phyloP scores from a whole-genome alignment of 2,329 filamentous ascomycete genomes.

The Xylaria sp. region DNA sequence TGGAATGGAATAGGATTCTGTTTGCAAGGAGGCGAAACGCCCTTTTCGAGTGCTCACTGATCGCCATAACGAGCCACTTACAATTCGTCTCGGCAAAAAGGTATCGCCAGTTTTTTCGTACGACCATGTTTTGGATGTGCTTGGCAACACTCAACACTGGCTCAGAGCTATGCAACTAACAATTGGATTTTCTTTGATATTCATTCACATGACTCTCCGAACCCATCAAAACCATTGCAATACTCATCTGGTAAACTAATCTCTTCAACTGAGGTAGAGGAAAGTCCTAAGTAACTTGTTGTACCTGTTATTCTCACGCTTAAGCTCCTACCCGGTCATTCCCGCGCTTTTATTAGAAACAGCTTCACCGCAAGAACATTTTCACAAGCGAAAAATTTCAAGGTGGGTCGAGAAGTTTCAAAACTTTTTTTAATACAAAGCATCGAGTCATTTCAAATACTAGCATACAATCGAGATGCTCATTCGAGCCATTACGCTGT shows the following conservation, averaged over 20 bases:
- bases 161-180: slow-evolving; percentile 16
- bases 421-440: slow-evolving; percentile 10
- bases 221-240: slow-evolving; percentile 5
- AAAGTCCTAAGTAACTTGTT: slow-evolving; percentile 18
- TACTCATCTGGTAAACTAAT: background rate
- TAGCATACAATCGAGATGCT: slow-evolving; percentile 1
- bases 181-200: background rate
- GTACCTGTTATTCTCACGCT: slow-evolving; percentile 6
- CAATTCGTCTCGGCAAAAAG: slow-evolving; percentile 15
- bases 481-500: slow-evolving; percentile 2
- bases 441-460: slow-evolving; percentile 27
- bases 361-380: slow-evolving; percentile 36
- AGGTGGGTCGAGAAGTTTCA: slow-evolving; percentile 22
- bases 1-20: background rate
- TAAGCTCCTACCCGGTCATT: slow-evolving; percentile 15
- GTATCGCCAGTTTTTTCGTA: slow-evolving; percentile 12
- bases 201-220: background rate
- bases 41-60: slow-evolving; percentile 18
- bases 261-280: background rate
- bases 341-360: slow-evolving; percentile 36
- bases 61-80: slow-evolving; percentile 12
- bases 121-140: slow-evolving; percentile 14
- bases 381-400: slow-evolving; percentile 17
- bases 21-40: slow-evolving; percentile 23
- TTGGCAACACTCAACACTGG: slow-evolving; percentile 22